Evolutionary conservation across 1,284 basidiomycete genomes (phyloP), one percentile per base, ranked within the genome.

Genomic region (Pholiota adiposa): DNA sequence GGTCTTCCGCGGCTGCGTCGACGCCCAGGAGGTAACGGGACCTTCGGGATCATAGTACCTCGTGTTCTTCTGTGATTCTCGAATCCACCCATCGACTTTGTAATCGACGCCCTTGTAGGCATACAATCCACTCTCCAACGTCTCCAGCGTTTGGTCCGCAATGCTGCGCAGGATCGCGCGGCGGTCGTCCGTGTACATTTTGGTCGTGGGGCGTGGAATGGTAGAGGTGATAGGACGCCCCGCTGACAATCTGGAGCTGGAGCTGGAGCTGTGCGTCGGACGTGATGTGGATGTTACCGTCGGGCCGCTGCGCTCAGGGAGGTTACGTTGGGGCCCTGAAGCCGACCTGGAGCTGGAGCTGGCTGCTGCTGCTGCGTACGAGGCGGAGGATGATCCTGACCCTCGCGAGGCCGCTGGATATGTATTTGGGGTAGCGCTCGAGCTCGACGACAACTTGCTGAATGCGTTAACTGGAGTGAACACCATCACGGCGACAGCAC

Each of bases 91-190:
- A 4, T 40, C 27, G 8, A 71, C 50, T 27, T 59, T 58, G 23
- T 67, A 38, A 18, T 64, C 67, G 14, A 66, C 55, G 12, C 65
- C 63, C 14, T 59, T 61, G 38, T 61, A 60, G 16, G 50, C 21
- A 50, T 67, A 71, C 4, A 48, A 40, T 12, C 68, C 69, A n/a
- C 54, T 53, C 3, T 62, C 38, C 36, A 68, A 43, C 14, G 54
- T 60, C 6, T 41, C 18, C 1, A 68, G 16, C 1, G 70, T 71
- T 41, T 67, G 63, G 2, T 67, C 59, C 1, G 66, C 68, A 25
- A 70, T 66, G 29, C 36, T 61, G 52, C 66, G 66, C 46, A 70
- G 58, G 18, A 62, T 61, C 8, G 63, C 49, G 16, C 69, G 65
- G 43, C 64, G 64, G 19, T 51, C 61, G 49, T 69, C 66, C 25